phyloP scores from a whole-genome alignment of 2,329 filamentous ascomycete species.

The Elsinoe australis region DNA sequence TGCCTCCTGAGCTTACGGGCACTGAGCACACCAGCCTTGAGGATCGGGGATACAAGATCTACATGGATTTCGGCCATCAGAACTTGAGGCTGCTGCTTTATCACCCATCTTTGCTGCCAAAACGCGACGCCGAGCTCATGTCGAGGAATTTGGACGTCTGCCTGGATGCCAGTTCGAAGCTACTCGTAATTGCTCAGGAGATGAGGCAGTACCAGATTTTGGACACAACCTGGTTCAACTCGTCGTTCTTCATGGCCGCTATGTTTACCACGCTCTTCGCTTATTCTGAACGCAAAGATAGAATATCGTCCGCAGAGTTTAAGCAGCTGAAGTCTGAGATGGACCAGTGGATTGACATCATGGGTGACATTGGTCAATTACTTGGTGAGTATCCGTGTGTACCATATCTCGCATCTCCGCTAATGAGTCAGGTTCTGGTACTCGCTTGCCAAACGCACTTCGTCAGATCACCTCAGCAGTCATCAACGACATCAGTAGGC shows the following conservation, averaged over 20 bases:
- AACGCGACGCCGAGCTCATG: constrained; percentile 52
- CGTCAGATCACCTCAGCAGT: constrained; percentile 43
- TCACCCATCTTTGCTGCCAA: constrained; percentile 46
- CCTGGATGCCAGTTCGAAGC: constrained; percentile 56
- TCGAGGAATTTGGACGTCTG: constrained; percentile 50
- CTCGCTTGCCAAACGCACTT: constrained; percentile 43
- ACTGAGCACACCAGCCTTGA: constrained; percentile 39
- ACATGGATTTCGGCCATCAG: constrained; percentile 43
- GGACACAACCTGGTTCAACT: constrained; percentile 72
- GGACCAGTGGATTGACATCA: constrained; percentile 59
- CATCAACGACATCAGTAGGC: constrained; percentile 41
- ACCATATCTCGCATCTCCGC: constrained; percentile 13
- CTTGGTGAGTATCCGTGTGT: constrained; percentile 50
- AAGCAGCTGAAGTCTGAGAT: constrained; percentile 58
- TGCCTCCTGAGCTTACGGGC: constrained; percentile 55
- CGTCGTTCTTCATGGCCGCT: constrained; percentile 63
- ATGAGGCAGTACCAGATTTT: constrained; percentile 59
- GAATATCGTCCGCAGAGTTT: constrained; percentile 52
- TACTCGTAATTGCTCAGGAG: constrained; percentile 53
- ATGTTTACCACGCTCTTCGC: constrained; percentile 66
- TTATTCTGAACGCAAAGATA: constrained; percentile 58
- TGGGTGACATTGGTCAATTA: constrained; percentile 59
- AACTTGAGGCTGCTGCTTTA: constrained; percentile 46
- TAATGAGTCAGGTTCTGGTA: constrained; percentile 44
- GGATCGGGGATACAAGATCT: constrained; percentile 42